Evolutionary conservation across 768 basidiomycete genomes (phyloP), one percentile per base, ranked within the genome.

Genomic region (Cystoderma amianthinum): DNA sequence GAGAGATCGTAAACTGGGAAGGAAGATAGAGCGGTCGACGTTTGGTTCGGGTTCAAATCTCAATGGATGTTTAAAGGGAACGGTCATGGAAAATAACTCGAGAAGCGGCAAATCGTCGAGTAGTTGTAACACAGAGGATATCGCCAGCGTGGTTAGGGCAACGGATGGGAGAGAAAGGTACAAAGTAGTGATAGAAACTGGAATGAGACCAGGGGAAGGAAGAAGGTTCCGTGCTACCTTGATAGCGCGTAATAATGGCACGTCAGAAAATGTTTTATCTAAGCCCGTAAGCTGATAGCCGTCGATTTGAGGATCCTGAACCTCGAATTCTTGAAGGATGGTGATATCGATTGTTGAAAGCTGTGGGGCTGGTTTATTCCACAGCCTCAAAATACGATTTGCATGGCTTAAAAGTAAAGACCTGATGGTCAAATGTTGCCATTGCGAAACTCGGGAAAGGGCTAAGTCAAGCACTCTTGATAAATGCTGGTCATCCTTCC

Each of bases 71-170:
- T 62, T 43, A 39, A 49, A 48, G 7, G 55, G 51, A 24, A 75
- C 54, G 15, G 63, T 59, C 18, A 80, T 46, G 2, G 61, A 63
- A 36, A 80, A 56, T 3, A 51, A 36, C 39, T 60, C 54, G n/a
- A 80, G 63, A n/a, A 47, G 38, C 3, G 64, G 59, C 19, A 78
- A 62, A 22, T 50, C 53, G 17, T 63, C 57, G 4, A 80, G 53
- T 32, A 64, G 50, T 35, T 48, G 48, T 21, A 57, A 48, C 32
- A 56, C 53, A 34, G 51, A 61, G 35, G 53, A 42, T n/a, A 53
- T 48, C 3, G 54, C 40, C 22, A 53, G 53, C 3, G 41, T 13
- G 35, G 44, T 36, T 38, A 43, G 20, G 40, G 48, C 17, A 39
- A 45, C 43, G 30, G 38, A 44, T n/a, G 59, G 53, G 21, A 74